These are phyloP conservation scores for Pulveroboletus sp. DNA, from an alignment of 768 basidiomycete species.

Conservation along the genomic window DNA sequence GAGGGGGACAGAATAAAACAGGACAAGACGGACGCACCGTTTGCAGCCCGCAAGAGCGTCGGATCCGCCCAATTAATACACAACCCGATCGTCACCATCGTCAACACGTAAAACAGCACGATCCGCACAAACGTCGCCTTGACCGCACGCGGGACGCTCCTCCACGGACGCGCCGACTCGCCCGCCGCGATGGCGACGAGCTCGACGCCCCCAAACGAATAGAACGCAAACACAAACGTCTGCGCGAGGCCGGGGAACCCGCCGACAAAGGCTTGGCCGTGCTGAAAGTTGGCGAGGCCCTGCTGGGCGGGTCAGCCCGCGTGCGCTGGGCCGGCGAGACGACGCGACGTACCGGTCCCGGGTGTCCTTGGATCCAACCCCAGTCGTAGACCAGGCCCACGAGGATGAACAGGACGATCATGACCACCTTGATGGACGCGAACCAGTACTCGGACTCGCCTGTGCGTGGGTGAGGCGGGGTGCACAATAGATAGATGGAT, in stretches of 20 bases:
- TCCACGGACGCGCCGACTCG: conserved; percentile 62
- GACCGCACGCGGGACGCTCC: conserved; percentile 61
- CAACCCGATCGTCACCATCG: conserved; percentile 63
- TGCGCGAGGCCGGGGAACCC: conserved; percentile 52
- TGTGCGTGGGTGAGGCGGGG: conserved; percentile 13
- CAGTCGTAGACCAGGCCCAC: conserved; percentile 63
- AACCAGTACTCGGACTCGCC: conserved; percentile 66
- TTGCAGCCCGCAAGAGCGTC: conserved; percentile 47
- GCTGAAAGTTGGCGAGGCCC: conserved; percentile 51
- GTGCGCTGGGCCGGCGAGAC: no score
- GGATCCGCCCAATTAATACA: conserved; percentile 61
- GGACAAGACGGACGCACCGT: conserved; percentile 28
- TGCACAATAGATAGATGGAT: neutral
- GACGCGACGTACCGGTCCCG: conserved; percentile 47
- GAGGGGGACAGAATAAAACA: no score
- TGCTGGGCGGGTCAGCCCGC: no score
- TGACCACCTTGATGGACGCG: conserved; percentile 60
- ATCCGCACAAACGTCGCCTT: conserved; percentile 69
- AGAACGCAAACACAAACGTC: conserved; percentile 68
- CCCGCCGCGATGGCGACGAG: conserved; percentile 73
- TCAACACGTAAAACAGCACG: conserved; percentile 60
- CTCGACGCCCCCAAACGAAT: conserved; percentile 67
- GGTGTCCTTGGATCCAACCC: conserved; percentile 55
- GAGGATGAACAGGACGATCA: conserved; percentile 61
- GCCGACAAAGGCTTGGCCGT: conserved; percentile 52